Conservation (phyloP, 345 rosid species). For the Euphorbia lathyris region DNA sequence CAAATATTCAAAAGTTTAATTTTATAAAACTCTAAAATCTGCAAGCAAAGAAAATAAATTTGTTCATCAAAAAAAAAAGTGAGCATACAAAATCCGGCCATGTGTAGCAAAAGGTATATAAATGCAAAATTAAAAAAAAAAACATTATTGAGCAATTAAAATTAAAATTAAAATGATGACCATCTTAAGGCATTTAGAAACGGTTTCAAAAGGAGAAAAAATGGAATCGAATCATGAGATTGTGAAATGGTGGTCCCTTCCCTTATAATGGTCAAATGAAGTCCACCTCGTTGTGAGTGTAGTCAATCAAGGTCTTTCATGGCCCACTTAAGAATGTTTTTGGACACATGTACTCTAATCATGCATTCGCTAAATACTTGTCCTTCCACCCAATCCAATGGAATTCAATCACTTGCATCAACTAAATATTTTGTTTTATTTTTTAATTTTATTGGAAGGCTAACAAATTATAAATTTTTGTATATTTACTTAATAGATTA, state of each 20-base stretch:
- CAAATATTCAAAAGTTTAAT: slow-evolving; percentile 4
- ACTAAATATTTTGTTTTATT: too few relatives aligned
- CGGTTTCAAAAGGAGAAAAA: slow-evolving; percentile 7
- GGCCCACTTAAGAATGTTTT: slow-evolving; percentile 10
- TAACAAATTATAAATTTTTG: too few relatives aligned
- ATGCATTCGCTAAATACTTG: slow-evolving; percentile 16
- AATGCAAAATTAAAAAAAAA: background rate
- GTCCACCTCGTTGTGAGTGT: slow-evolving; percentile 25
- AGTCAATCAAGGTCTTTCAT: slow-evolving; percentile 27
- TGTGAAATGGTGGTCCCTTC: background rate
- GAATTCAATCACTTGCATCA: too few relatives aligned
- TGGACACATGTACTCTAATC: slow-evolving; percentile 25
- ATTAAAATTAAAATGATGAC: slow-evolving; percentile 15
- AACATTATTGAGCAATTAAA: background rate
- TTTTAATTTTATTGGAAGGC: too few relatives aligned
- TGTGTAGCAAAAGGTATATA: background rate
- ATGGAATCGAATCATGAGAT: slow-evolving; percentile 13
- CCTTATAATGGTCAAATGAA: slow-evolving; percentile 26
- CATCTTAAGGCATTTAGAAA: background rate
- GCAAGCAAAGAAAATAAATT: background rate
- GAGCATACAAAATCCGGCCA: background rate
- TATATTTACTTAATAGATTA: too few relatives aligned
- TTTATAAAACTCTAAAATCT: slow-evolving; percentile 3
- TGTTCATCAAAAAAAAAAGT: background rate
- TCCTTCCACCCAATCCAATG: too few relatives aligned